A percentile compares a stretch with the other conserved stretches of the same genome.
These are phyloP conservation scores for Pseudocercospora cruenta DNA, from an alignment of 2,329 filamentous ascomycete species.

Conservation along the genomic window DNA sequence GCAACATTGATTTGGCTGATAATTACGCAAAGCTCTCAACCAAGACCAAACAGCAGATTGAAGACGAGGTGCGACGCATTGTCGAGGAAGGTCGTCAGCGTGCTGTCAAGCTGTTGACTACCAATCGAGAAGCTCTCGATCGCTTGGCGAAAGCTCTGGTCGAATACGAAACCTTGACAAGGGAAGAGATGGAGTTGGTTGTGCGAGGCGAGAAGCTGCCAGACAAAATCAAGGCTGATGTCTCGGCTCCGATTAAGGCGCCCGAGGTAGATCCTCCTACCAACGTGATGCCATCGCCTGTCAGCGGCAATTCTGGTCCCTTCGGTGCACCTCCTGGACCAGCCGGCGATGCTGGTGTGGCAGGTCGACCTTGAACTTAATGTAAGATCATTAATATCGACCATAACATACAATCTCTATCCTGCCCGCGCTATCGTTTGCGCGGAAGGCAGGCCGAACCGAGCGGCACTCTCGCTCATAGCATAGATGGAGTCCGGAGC, in stretches of 20 bases:
- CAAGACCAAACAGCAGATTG: conserved; percentile 83
- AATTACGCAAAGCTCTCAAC: conserved; percentile 82
- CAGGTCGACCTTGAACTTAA: conserved; percentile 4
- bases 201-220: conserved; percentile 82
- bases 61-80: conserved; percentile 81
- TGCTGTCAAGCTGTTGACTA: conserved; percentile 70
- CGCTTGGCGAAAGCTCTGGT: conserved; percentile 84
- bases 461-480: background rate
- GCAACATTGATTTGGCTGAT: conserved; percentile 83
- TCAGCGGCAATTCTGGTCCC: background rate
- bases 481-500: conserved; percentile 5
- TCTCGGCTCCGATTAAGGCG: conserved; percentile 67
- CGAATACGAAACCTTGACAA: conserved; percentile 90
- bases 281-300: conserved; percentile 1
- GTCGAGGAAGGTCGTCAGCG: conserved; percentile 80
- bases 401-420: background rate
- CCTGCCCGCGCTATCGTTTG: background rate
- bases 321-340: conserved; percentile 7
- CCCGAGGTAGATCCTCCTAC: conserved; percentile 51
- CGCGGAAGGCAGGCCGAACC: background rate
- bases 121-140: conserved; percentile 82
- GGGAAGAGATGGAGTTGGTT: conserved; percentile 87
- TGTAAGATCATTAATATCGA: background rate
- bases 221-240: conserved; percentile 63
- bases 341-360: conserved; percentile 2